Percentiles rank a stretch among this genome's conserved stretches.
These are phyloP conservation scores for Chamaecyparis obtusa DNA, from an alignment of 75 land plant species.

Conservation along the genomic window DNA sequence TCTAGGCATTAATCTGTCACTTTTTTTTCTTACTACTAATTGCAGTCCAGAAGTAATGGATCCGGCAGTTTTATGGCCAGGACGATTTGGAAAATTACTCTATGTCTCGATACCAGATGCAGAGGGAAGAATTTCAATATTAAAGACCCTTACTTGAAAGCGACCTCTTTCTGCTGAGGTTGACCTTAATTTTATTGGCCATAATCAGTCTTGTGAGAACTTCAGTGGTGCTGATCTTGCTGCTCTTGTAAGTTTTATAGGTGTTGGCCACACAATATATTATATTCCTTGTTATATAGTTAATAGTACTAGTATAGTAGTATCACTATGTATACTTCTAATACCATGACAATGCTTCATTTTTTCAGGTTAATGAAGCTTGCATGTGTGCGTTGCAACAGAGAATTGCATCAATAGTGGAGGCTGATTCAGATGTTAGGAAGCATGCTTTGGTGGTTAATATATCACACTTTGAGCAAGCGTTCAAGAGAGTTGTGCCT, in stretches of 20 bases:
- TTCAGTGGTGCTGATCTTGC: constrained; percentile 94
- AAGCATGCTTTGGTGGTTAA: constrained; percentile 21
- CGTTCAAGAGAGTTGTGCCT: constrained; percentile 33
- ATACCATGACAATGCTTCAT: not conserved
- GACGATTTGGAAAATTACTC: constrained; percentile 82
- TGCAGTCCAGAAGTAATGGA: constrained; percentile 87
- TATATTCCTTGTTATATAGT: not conserved
- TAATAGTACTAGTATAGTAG: not conserved
- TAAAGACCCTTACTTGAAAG: constrained; percentile 60
- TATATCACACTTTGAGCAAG: constrained; percentile 41
- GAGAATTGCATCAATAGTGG: constrained; percentile 7
- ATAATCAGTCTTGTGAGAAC: constrained; percentile 55
- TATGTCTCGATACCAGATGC: constrained; percentile 85
- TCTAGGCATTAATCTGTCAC: not conserved
- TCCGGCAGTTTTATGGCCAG: constrained; percentile 79
- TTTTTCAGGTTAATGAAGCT: constrained; percentile 70
- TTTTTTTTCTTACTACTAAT: not conserved
- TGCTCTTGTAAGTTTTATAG: constrained; percentile 61
- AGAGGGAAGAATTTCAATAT: constrained; percentile 66
- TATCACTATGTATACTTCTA: not conserved
- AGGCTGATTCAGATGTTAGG: constrained; percentile 4
- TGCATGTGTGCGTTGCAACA: constrained; percentile 70
- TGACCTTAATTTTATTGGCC: constrained; percentile 60
- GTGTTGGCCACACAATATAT: not conserved
- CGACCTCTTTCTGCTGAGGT: constrained; percentile 72